Evolutionary conservation across 1,284 basidiomycete species (phyloP), one percentile per base, ranked within the genome.

Genomic region (Sporisorium sorghi): DNA sequence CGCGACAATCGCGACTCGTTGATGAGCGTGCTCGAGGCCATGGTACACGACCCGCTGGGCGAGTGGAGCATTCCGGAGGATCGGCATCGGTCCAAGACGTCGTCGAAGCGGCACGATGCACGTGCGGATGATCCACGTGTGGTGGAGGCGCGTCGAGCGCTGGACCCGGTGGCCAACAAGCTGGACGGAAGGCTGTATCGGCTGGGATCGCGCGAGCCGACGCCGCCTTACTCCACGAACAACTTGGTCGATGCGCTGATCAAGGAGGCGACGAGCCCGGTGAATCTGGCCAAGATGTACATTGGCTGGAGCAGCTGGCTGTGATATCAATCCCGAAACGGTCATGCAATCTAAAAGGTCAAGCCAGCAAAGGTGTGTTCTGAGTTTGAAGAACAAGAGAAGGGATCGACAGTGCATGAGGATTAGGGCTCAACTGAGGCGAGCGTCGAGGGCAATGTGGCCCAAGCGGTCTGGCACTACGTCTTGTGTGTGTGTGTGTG

Each of bases 11-110:
- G 91, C 81, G 95, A 98, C 85, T 92, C 92, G 55, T 87, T 99
- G 67, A 96, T 97, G 91, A 96, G 91, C 83, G 93, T 99, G 1
- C 88, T 99, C 39, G 96, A 99, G 83, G 93, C 97, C 0, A 99
- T 99, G 85, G 90, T 98, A 35, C 97, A 99, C 79, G 97, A 99
- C 85, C 97, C 97, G 1, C 88, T 99, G 2, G 92, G 96, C 30
- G 97, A 99, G 85, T 99, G 94, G 93, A 91, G 94, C 67, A 91
- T 93, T 53, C 70, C 76, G 19, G 78, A 77, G 17, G 78, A 66
- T 26, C 80, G 85, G 53, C 77, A 81, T 85, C 61, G 77, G 61
- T 72, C 52, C 33, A 77, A 66, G 48, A 33, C 47, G 26, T 56
- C 61, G 12, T 33, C 43, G 26, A 60, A 59, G 23, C 54, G 71